Evolutionary conservation across 768 basidiomycete genomes (phyloP).

Genomic region (Naematelia aurantialba): DNA sequence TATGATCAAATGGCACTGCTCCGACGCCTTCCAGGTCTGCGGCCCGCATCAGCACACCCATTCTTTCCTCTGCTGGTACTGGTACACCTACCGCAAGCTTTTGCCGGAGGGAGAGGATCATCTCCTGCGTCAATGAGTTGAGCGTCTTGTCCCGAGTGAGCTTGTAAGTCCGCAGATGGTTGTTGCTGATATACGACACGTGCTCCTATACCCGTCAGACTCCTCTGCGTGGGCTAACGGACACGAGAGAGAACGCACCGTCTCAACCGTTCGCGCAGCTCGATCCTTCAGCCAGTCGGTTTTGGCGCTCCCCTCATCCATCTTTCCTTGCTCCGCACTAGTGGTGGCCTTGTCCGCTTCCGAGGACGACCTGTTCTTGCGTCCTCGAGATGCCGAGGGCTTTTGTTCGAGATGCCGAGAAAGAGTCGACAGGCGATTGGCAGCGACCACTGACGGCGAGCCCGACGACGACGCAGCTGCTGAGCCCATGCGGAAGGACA

Average conservation of each 20-base stretch:
- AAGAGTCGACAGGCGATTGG: slow-evolving; percentile 15
- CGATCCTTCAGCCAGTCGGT: not conserved
- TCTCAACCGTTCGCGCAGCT: not conserved
- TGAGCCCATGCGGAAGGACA: slow-evolving; percentile 25
- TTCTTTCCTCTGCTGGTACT: not conserved
- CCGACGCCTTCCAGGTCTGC: slow-evolving; percentile 41
- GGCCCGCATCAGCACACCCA: slow-evolving; percentile 1
- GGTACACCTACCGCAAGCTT: slow-evolving; percentile 66
- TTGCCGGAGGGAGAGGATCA: slow-evolving; percentile 67
- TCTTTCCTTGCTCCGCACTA: not conserved
- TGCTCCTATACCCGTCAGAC: not conserved
- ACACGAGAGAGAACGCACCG: not conserved
- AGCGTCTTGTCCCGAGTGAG: slow-evolving; percentile 76
- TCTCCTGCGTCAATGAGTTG: slow-evolving; percentile 75
- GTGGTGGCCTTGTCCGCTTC: not conserved
- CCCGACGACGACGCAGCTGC: slow-evolving; percentile 1
- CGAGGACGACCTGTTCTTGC: slow-evolving; percentile 12
- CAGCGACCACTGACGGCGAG: slow-evolving; percentile 3
- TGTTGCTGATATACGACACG: not conserved
- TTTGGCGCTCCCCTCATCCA: not conserved
- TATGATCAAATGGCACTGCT: slow-evolving; percentile 41
- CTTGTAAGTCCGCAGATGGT: slow-evolving; percentile 58
- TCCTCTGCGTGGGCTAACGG: too few species aligned
- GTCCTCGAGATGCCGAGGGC: not conserved
- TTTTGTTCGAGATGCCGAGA: slow-evolving; percentile 19